Evolutionary conservation across 1,284 basidiomycete genomes (phyloP), one percentile per base, ranked within the genome.

Genomic region (Ustilago shanxiensis): DNA sequence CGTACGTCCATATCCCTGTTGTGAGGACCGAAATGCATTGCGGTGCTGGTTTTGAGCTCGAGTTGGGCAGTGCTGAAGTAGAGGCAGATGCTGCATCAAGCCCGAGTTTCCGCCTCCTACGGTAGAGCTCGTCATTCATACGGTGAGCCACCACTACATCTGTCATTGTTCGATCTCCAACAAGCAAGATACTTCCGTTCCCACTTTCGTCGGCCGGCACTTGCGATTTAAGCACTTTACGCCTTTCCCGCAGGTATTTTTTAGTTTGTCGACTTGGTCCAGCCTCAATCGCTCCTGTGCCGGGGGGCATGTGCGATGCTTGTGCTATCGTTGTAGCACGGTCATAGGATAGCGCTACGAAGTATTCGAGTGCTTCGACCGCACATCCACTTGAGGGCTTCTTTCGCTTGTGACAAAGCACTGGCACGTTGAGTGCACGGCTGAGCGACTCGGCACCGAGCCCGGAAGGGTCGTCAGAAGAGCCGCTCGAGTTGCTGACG

Each of bases 401-500:
- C 77, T 92, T 89, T 2, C 89, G 87, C 8, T 87, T 79, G 85
- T 98, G 96, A 13, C 90, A 89, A 31, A 98, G 90, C 18, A 98
- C 93, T 0, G 95, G 94, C 0, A 91, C 92, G 37, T 89, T 89
- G 4, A 98, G 90, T 66, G 92, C 89, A 60, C 92, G 85, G 1
- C 92, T 90, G 18, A 98, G 92, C 8, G 92, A 91, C 87, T 97
- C 95, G 8, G 94, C 92, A 92, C 95, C 88, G 93, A 93, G 54
- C 94, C 90, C 37, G 90, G 91, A 39, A 91, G 92, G 89, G 85
- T 98, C 96, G 59, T 90, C 88, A 47, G 87, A 87, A 18, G 93
- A 93, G 1, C 96, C 96, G 1, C 94, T 94, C 26, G 95, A 95
- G 86, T 98, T 98, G 87, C 93, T 95, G 44, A 98, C 95, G 60